Base-by-base conservation (phyloP, 2,329 filamentous ascomycete genomes). In the Monosporascus sp. region DNA sequence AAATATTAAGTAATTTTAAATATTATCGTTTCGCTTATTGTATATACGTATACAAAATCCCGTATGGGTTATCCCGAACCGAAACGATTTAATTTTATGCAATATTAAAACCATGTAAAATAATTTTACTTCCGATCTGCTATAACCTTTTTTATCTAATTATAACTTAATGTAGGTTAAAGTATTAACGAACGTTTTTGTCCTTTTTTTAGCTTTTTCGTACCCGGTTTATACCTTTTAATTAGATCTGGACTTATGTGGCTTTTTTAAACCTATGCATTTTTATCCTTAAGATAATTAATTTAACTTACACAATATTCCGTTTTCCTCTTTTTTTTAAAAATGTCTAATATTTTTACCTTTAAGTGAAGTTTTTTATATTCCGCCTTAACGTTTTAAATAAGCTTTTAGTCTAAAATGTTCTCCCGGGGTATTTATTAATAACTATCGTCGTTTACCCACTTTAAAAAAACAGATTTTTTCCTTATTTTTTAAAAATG, bases 261-360 rank as follows among this genome's bases (percentile, higher is more conserved):
- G n/a, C 28, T 51, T 35, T 51, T 18, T 7, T 40, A 35, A 37
- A 51, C 49, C 40, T 35, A 51, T 31, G 9, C 18, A 26, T 45
- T 26, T 28, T 51, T 38, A 31, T 38, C 17, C 2, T 38, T 28
- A 44, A 6, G 8, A 45, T 18, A 26, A 9, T 11, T n/a, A 7
- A 24, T 45, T 18, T 18, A 51, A 17, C 28, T 51, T 44, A 50
- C 17, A 45, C 37, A 26, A 45, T 51, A 51, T 28, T 51, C 38
- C 24, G 40, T 45, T 38, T 51, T 51, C 22, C 49, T 18, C 2
- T 51, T 51, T 43, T 38, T 22, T 51, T 11, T 51, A 45, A 26
- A 26, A 38, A n/a, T 51, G 5, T 26, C 7, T 44, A 45, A 28
- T 18, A 51, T 15, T 11, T 45, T 43, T 24, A 50, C 37, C 31